Conservation (phyloP, 306 rosid species). For the Gastrolobium bilobum region DNA sequence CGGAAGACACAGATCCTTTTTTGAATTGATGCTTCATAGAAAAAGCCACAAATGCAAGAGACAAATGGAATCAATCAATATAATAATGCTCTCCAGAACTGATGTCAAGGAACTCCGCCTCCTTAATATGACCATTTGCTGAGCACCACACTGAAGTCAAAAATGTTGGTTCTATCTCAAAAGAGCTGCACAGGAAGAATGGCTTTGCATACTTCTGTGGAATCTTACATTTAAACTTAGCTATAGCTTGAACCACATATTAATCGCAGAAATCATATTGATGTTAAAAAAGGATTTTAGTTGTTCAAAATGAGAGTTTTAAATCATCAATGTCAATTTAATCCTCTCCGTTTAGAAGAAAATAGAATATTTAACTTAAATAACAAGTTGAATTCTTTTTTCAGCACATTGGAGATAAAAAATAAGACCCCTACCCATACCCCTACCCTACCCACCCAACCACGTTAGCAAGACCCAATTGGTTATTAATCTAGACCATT, state of each 20-base stretch:
- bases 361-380: slow-evolving; percentile 1
- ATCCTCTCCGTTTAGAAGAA: background rate
- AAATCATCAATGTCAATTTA: background rate
- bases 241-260: background rate
- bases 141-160: too few species aligned
- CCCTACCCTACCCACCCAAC: background rate
- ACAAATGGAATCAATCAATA: background rate
- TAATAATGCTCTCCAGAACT: background rate
- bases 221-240: slow-evolving; percentile 2
- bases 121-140: too few species aligned
- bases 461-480: background rate
- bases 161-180: slow-evolving; percentile 17
- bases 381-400: background rate
- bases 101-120: too few species aligned
- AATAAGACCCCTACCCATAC: slow-evolving; percentile 12
- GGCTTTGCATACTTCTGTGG: slow-evolving; percentile 7
- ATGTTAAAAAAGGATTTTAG: background rate
- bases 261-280: background rate
- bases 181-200: background rate
- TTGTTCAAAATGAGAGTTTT: background rate
- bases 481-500: background rate
- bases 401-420: background rate
- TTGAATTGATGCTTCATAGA: background rate
- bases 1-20: background rate
- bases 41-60: slow-evolving; percentile 10